These are phyloP conservation scores for Bipolaris sorokiniana DNA, from an alignment of 2,329 filamentous ascomycete genomes.

Conservation along the genomic window DNA sequence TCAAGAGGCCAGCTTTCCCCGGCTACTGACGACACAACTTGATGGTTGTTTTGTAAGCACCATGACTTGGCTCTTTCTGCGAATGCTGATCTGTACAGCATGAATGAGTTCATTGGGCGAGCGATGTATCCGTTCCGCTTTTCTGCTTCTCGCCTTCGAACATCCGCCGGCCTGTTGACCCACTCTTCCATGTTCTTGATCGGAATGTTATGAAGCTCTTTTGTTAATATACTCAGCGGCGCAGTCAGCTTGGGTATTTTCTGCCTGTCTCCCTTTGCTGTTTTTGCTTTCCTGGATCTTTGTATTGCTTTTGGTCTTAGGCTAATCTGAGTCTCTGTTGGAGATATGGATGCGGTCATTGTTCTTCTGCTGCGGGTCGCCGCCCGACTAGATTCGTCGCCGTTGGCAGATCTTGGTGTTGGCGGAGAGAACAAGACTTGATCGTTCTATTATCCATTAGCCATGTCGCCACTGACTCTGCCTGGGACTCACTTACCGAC, in stretches of 20 bases:
- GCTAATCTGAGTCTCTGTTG: constrained; percentile 27
- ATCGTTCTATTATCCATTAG: constrained; percentile 35
- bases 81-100: constrained; percentile 94
- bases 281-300: constrained; percentile 54
- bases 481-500: constrained; percentile 27
- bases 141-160: constrained; percentile 70
- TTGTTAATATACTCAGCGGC: constrained; percentile 74
- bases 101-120: constrained; percentile 96
- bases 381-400: constrained; percentile 49
- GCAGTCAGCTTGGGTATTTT: constrained; percentile 64
- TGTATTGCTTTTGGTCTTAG: constrained; percentile 39
- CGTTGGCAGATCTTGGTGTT: constrained; percentile 53
- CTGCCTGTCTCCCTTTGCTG: constrained; percentile 52
- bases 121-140: constrained; percentile 80
- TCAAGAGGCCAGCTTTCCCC: constrained; percentile 87
- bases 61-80: constrained; percentile 84
- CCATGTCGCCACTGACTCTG: neutral
- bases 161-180: constrained; percentile 73
- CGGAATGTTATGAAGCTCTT: constrained; percentile 64
- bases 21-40: constrained; percentile 86
- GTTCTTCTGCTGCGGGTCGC: constrained; percentile 47
- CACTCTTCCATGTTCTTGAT: constrained; percentile 80
- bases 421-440: constrained; percentile 48
- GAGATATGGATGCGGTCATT: constrained; percentile 33
- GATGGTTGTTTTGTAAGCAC: constrained; percentile 88